Evolutionary conservation across 1,139 yeast species (phyloP), one percentile per base, ranked within the genome.

Genomic region (Protomyces inundatus): DNA sequence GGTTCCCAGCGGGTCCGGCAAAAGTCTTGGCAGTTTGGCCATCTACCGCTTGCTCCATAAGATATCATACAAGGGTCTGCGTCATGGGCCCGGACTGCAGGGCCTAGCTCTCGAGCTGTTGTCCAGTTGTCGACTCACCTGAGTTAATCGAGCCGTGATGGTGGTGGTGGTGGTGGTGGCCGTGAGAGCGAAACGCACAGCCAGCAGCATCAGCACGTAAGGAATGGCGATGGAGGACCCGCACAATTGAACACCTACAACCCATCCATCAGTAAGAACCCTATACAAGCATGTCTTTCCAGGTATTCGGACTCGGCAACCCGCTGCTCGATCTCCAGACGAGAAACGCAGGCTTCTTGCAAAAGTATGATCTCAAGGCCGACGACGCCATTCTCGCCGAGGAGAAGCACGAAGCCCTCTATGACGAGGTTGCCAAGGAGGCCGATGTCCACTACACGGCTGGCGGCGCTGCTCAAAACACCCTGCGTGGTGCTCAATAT

Each of bases 391-490:
- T 93, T 72, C 84, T 93, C 69, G 90, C 87, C 64, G 98, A 91
- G 72, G 91, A 85, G 70, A 83, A 86, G 77, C 97, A 90, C 79
- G 78, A 86, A 83, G 89, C 91, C 65, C 88, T 93, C 75, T 93
- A 81, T 76, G 86, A 83, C 66, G 98, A 91, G 77, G 67, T 66
- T 6, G 82, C 88, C 70, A 79, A 80, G 61, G 79, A 80, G 75
- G 80, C 82, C 53, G 84, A 81, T 68, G 85, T 88, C 70, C 83
- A 84, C 73, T 79, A 85, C 69, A 84, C 93, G 71, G 98, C 99
- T 67, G 99, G 99, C 71, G 99, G 99, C 76, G 98, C 99, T 71
- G 98, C 98, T 67, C 99, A 93, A 80, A 93, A 93, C 80, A 86
- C 98, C 68, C 97, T 98, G 66, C 86, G 99, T 80, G 99, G 97